Conservation (phyloP, 164 flowering plant genomes). For the Annona squamosa region DNA sequence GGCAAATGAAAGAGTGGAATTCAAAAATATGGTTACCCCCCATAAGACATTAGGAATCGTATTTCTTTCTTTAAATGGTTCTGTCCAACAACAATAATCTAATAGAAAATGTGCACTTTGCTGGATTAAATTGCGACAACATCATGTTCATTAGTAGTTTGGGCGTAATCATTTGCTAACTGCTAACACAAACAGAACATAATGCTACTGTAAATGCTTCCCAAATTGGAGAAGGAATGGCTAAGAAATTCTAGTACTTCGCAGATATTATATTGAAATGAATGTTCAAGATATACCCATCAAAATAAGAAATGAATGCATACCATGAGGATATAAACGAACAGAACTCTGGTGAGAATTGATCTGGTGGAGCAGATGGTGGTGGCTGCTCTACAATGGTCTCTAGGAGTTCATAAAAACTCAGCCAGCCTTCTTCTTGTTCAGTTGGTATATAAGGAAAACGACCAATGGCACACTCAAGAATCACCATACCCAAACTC, state of each 20-base stretch:
- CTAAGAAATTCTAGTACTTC: background rate
- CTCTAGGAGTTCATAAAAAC: slow-evolving; percentile 84
- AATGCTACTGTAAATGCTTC: background rate
- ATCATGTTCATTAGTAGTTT: too few species aligned
- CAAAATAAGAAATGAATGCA: background rate
- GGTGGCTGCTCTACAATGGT: slow-evolving; percentile 82
- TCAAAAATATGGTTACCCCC: too few species aligned
- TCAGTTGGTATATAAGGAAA: slow-evolving; percentile 84
- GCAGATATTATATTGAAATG: background rate
- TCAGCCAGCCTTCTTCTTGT: slow-evolving; percentile 65
- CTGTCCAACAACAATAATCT: too few species aligned
- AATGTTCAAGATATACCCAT: background rate
- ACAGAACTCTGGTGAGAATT: slow-evolving; percentile 97
- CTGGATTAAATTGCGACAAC: too few species aligned
- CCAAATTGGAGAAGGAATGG: background rate
- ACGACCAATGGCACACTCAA: slow-evolving; percentile 93
- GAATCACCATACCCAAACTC: slow-evolving; percentile 93
- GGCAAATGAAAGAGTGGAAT: too few species aligned
- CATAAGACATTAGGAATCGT: too few species aligned
- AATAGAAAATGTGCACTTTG: too few species aligned
- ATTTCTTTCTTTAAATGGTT: too few species aligned
- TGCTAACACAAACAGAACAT: too few species aligned
- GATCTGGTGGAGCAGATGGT: slow-evolving; percentile 88
- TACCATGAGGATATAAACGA: slow-evolving; percentile 90
- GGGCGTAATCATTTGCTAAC: too few species aligned